These are phyloP conservation scores for Thuja plicata DNA, from an alignment of 83 land plant species.

Conservation along the genomic window DNA sequence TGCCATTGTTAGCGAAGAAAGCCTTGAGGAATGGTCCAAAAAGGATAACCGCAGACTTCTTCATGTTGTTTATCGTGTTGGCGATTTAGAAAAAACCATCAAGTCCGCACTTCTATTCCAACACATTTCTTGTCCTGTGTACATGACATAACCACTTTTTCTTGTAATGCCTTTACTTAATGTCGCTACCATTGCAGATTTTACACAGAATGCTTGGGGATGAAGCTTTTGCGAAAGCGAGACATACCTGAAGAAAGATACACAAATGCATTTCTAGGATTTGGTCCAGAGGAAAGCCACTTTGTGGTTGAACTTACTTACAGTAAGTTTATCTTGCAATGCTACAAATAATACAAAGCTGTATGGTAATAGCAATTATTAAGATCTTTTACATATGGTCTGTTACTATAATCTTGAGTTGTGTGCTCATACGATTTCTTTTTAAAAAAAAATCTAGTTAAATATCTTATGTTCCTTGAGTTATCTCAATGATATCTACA, in stretches of 20 bases:
- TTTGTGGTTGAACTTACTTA: conserved; percentile 69
- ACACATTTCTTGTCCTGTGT: not conserved
- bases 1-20: conserved; percentile 36
- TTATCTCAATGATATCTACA: conserved; percentile 4
- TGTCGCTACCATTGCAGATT: conserved; percentile 35
- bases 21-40: conserved; percentile 62
- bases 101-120: conserved; percentile 48
- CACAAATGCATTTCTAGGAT: conserved; percentile 78
- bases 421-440: not conserved
- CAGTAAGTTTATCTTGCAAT: conserved; percentile 38
- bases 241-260: conserved; percentile 74
- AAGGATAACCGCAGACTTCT: conserved; percentile 81
- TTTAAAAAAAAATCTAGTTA: not conserved
- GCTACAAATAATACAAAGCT: not conserved
- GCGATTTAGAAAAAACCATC: conserved; percentile 89
- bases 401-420: not conserved
- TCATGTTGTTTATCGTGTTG: conserved; percentile 91
- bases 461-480: not conserved
- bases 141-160: not conserved
- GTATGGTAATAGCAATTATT: not conserved
- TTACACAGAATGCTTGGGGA: conserved; percentile 70
- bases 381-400: not conserved
- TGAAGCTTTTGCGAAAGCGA: conserved; percentile 66
- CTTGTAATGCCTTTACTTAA: not conserved
- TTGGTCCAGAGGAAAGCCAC: conserved; percentile 71